Evolutionary conservation across 2,329 filamentous ascomycete genomes (phyloP).

Genomic region (Trichoderma brevicompactum): DNA sequence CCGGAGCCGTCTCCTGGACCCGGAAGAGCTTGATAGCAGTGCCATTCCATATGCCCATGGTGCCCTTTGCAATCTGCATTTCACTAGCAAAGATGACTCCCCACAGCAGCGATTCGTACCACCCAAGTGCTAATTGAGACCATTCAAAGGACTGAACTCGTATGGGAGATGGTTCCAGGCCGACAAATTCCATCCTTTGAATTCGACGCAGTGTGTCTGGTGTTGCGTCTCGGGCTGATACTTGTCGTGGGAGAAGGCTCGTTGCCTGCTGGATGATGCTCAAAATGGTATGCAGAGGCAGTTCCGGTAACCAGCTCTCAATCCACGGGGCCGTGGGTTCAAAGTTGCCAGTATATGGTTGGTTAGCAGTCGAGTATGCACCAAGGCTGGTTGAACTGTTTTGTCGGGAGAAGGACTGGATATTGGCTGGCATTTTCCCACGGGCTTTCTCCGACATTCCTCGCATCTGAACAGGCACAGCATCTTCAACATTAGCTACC

Average conservation of each 20-base stretch:
- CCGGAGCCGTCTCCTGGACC: conserved; percentile 80
- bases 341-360: conserved; percentile 65
- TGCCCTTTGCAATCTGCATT: conserved; percentile 83
- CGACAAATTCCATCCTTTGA: conserved; percentile 65
- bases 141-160: conserved; percentile 92
- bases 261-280: conserved; percentile 72
- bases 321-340: conserved; percentile 84
- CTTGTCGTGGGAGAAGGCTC: conserved; percentile 59
- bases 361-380: conserved; percentile 63
- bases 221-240: conserved; percentile 49
- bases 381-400: conserved; percentile 84
- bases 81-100: conserved; percentile 89
- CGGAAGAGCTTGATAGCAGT: conserved; percentile 87
- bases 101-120: conserved; percentile 96
- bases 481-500: conserved; percentile 70
- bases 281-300: conserved; percentile 85
- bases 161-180: conserved; percentile 74
- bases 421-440: conserved; percentile 89
- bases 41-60: conserved; percentile 91
- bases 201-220: conserved; percentile 59
- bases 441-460: conserved; percentile 98
- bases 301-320: conserved; percentile 88
- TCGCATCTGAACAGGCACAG: conserved; percentile 78
- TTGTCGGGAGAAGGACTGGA: conserved; percentile 82
- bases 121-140: conserved; percentile 86